Evolutionary conservation across 306 rosid species (phyloP).

Genomic region (Leucaena leucocephala): DNA sequence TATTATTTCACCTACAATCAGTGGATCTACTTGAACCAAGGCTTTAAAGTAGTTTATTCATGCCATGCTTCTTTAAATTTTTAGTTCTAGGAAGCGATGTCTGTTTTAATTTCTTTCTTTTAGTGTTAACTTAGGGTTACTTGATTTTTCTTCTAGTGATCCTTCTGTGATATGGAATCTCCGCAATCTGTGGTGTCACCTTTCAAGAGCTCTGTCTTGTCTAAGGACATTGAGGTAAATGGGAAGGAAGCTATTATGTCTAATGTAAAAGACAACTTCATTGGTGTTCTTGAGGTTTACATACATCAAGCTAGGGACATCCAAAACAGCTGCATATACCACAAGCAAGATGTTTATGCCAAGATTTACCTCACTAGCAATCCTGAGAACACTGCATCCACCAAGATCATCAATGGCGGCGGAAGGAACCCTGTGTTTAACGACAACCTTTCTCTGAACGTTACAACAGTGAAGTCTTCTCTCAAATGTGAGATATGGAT

Average conservation of each 20-base stretch:
- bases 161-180: conserved; percentile 68
- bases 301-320: conserved; percentile 90
- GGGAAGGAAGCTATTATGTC: conserved; percentile 45
- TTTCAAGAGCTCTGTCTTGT: conserved; percentile 49
- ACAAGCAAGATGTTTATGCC: conserved; percentile 98
- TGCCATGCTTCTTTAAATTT: conserved; percentile 22
- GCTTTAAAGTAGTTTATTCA: conserved; percentile 19
- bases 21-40: conserved; percentile 38
- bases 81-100: background rate
- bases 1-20: conserved; percentile 25
- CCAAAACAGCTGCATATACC: conserved; percentile 95
- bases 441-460: conserved; percentile 67
- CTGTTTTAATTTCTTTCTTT: background rate
- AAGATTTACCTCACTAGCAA: conserved; percentile 70
- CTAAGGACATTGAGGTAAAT: conserved; percentile 57
- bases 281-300: conserved; percentile 74
- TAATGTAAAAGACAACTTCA: conserved; percentile 42
- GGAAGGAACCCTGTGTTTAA: conserved; percentile 91
- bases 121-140: conserved; percentile 21
- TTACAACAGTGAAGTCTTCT: conserved; percentile 57
- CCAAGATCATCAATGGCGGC: conserved; percentile 93
- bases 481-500: conserved; percentile 97
- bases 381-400: conserved; percentile 63
- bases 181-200: conserved; percentile 93
- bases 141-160: conserved; percentile 31